Conservation (phyloP, 2,329 filamentous ascomycete species). For the Pestalotiopsis sp. region DNA sequence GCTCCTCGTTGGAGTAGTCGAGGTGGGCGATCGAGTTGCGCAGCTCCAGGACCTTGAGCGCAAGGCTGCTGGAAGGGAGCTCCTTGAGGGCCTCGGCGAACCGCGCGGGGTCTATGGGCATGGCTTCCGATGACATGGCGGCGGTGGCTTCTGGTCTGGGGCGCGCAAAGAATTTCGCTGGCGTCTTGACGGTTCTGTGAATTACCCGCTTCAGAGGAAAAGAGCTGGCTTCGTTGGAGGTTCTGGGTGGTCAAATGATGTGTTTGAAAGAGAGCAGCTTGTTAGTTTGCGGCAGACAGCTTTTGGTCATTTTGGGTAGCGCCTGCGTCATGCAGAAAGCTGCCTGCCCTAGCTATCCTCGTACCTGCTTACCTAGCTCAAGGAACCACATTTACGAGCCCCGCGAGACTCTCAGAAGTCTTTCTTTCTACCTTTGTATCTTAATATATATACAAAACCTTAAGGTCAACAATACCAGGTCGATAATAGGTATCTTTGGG, state of each 20-base stretch:
- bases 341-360: slow-evolving; percentile 19
- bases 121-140: slow-evolving; percentile 64
- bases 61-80: slow-evolving; percentile 67
- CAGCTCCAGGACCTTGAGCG: slow-evolving; percentile 76
- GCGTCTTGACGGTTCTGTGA: neutral
- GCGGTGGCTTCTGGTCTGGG: neutral
- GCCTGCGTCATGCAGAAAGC: slow-evolving; percentile 24
- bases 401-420: no score
- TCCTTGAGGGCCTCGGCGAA: slow-evolving; percentile 71
- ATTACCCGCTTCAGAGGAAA: neutral
- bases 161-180: no score
- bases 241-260: neutral
- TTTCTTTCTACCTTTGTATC: no score
- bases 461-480: no score
- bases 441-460: no score
- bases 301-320: neutral
- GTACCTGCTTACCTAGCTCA: neutral
- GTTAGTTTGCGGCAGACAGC: neutral
- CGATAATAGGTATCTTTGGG: no score
- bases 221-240: neutral
- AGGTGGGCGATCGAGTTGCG: slow-evolving; percentile 76
- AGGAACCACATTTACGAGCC: no score
- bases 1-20: slow-evolving; percentile 73
- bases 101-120: slow-evolving; percentile 62
- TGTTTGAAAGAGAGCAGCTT: neutral